Base-by-base conservation (phyloP, 345 rosid species). In the Rubroshorea leprosula region DNA sequence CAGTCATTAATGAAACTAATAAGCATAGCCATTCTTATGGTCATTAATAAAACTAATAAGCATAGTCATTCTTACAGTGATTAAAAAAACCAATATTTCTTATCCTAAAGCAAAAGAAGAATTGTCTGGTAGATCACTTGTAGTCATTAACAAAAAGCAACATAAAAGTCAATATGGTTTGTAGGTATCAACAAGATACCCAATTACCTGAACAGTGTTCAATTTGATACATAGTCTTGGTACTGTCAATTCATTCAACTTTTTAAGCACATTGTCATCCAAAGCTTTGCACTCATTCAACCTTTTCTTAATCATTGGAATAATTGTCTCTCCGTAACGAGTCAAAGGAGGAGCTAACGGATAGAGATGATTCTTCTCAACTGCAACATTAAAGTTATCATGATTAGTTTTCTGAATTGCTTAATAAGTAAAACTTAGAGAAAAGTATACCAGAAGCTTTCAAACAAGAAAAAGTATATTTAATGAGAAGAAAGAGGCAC, bases 261-360 rank as follows among this genome's bases (percentile, higher is more conserved):
- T 84, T 54, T 51, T 66, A 49, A 65, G 68, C 68, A 83, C 57
- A 41, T 66, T 70, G 49, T 78, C 72, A 56, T 93, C 93, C 54
- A 76, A 61, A 55, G 74, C 72, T 22, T 72, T 55, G 68, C 58
- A 69, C 68, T 82, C 89, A 16, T 69, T 63, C 68, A 79, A 62
- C 78, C 81, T 86, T 68, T 82, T 83, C 79, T 69, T 83, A 66
- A 74, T 80, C 55, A 78, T 65, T 49, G 83, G 87, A 64, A 89
- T 74, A 60, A 68, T 76, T 51, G 74, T 62, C 58, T 86, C 96
- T 16, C 82, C 70, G 63, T 83, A 82, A 45, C 99, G 94, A 79
- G 99, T 89, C 73, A 93, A 71, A 73, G 99, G 97, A 70, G 99
- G 94, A 78, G 86, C 72, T 44, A 86, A 54, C 41, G 96, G 97